These are phyloP conservation scores for Sporothrix sp. DNA, from an alignment of 2,329 filamentous ascomycete genomes.

Conservation along the genomic window DNA sequence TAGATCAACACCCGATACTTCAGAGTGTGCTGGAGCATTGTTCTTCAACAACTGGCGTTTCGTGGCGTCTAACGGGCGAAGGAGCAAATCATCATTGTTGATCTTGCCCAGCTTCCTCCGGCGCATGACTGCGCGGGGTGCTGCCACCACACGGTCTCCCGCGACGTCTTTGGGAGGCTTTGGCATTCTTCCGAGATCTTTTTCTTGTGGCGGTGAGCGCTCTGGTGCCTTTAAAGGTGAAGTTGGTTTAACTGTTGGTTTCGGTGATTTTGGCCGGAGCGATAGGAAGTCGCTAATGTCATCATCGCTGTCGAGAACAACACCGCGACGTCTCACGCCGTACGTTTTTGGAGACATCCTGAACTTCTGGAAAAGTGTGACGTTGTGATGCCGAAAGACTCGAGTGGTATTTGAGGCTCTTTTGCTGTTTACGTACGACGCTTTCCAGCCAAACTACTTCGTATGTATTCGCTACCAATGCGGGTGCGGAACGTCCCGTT, in stretches of 20 bases:
- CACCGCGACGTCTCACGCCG: not conserved
- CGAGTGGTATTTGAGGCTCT: no score
- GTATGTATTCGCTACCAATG: no score
- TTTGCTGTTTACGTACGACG: no score
- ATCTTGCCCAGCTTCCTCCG: conserved; percentile 11
- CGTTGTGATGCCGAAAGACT: no score
- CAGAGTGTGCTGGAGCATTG: not conserved
- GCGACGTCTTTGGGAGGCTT: not conserved
- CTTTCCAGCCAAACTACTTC: no score
- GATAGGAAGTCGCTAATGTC: conserved; percentile 5
- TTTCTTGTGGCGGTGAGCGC: not conserved
- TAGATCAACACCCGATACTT: not conserved
- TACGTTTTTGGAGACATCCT: no score
- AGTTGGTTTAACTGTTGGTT: not conserved
- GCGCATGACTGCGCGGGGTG: conserved; percentile 1
- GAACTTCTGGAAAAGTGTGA: no score
- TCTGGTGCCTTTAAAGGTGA: not conserved
- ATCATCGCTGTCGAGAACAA: conserved; percentile 16
- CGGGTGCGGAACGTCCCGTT: not conserved
- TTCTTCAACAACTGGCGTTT: not conserved
- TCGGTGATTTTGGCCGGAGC: not conserved
- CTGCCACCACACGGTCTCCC: not conserved
- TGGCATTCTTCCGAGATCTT: not conserved
- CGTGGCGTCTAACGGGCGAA: conserved; percentile 6
- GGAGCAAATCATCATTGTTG: conserved; percentile 6